phyloP scores from a whole-genome alignment of 148 eudicot genomes.

The Heliamphora exappendiculata region DNA sequence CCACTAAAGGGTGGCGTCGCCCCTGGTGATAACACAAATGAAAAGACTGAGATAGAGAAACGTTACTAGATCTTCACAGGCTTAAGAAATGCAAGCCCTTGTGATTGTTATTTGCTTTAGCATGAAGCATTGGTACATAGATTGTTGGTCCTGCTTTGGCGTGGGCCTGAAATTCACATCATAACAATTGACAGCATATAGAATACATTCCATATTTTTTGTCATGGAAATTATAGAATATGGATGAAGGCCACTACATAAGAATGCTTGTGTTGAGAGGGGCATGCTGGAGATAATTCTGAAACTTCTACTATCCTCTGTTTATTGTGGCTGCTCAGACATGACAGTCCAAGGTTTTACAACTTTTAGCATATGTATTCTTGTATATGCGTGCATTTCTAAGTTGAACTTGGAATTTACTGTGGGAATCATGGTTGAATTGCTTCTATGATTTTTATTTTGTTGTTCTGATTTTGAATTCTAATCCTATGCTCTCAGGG shows the following conservation, averaged over 20 bases:
- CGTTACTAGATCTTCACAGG: not conserved
- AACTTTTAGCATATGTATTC: not conserved
- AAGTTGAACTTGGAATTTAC: not conserved
- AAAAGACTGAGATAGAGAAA: not conserved
- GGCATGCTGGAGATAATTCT: not conserved
- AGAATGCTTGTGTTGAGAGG: not conserved
- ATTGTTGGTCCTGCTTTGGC: not conserved
- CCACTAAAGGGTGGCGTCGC: too few species aligned
- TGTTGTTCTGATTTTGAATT: too few species aligned
- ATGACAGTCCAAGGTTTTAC: not conserved
- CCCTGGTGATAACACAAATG: too few species aligned
- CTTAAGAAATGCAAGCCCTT: not conserved
- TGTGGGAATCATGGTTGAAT: not conserved
- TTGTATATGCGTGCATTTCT: not conserved
- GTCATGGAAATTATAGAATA: not conserved
- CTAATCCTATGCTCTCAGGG: constrained; percentile 37
- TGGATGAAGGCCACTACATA: not conserved
- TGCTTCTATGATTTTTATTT: not conserved
- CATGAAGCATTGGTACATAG: not conserved
- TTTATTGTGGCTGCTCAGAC: not conserved
- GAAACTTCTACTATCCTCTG: not conserved
- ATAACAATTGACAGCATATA: not conserved
- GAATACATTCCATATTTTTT: not conserved
- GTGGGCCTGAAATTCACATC: not conserved
- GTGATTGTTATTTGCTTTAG: not conserved